Base-by-base conservation (phyloP, 495 filamentous ascomycete genomes). In the Mytilinidion resinicola region DNA sequence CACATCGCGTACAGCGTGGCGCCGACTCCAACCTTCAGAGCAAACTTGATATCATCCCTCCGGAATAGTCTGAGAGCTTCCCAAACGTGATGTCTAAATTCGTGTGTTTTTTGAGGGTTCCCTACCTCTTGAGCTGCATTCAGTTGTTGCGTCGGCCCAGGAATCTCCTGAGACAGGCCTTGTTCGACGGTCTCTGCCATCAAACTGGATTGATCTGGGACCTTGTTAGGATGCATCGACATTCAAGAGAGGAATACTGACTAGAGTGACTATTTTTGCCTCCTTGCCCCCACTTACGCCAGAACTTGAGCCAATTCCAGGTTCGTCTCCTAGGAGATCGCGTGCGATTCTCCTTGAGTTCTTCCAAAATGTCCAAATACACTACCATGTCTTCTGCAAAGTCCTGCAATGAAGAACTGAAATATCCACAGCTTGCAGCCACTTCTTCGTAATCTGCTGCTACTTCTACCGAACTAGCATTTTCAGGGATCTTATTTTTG, bases 401-500 rank as follows among this genome's bases (percentile, higher is more conserved):
- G 60, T 90, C 85, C 55, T 91, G 79, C 25, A 98, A 75, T 17
- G 88, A 91, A 65, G 90, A 95, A 67, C 86, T 89, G 69, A 96
- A 98, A 67, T 97, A 90, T 3, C 92, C 91, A 66, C 93, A 98
- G 44, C 89, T 92, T 5, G 93, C 93, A 34, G 91, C 89, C 9
- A 97, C 90, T 71, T 98, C 93, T 69, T 98, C 93, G 50, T 95
- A 87, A 67, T 96, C 93, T 6, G 93, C 93, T 59, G 92, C 87
- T n/a, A 89, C 76, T 41, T 85, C 85, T 35, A 87, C 76, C 1
- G 82, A 80, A 34, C 82, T 77, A 4, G 83, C 73, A 54, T 80
- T 81, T 39, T 82, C 80, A 20, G 88, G 74, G 53, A 89, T 84
- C 54, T 89, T 86, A 42, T 77, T 83, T 57, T 82, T 84, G 71